Base-by-base conservation (phyloP, 306 rosid genomes). In the Cajanus cajan region DNA sequence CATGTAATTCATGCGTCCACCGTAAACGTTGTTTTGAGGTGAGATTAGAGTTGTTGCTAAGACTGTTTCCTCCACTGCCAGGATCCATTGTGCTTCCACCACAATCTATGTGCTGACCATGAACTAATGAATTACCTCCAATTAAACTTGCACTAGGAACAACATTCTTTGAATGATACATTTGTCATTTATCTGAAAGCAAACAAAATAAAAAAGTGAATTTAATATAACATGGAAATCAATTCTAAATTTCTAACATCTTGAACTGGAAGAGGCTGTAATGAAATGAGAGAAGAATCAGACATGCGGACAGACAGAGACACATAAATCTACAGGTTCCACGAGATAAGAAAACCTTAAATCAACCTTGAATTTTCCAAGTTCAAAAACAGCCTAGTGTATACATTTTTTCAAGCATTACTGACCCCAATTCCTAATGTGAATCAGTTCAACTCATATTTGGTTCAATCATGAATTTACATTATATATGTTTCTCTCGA, bases 1-100 rank as follows among this genome's bases (percentile, higher is more conserved):
- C 98, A 68, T 95, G 99, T 79, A 95, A 91, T 33, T 95, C 99
- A 78, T 93, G 91, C 7, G 99, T 95, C 99, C 99, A 95, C 73
- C 97, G 94, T 66, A 95, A 77, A 58, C 99, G 87, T 68, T 91
- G 98, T 86, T 93, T 95, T 24, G 99, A 93, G 83, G 90, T 54
- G 39, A 88, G 89, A 78, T 89, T 92, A 33, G 97, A 64, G 76
- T 86, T 91, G 84, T 84, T 87, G 70, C 41, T 34, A 37, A 83
- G 85, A 84, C 63, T 85, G 81, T 87, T 91, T 63, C 90, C 94
- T 82, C 94, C 98, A 81, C 61, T 86, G 76, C 76, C 69, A 47
- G 85, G 80, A 33, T 95, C 99, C 99, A 95, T 95, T 8, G 88
- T 28, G 75, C 82, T 82, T 76, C 82, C 82, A 77, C 85, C 87